phyloP scores from a whole-genome alignment of 2,329 filamentous ascomycete species.

The Berkeleyomyces rouxiae region DNA sequence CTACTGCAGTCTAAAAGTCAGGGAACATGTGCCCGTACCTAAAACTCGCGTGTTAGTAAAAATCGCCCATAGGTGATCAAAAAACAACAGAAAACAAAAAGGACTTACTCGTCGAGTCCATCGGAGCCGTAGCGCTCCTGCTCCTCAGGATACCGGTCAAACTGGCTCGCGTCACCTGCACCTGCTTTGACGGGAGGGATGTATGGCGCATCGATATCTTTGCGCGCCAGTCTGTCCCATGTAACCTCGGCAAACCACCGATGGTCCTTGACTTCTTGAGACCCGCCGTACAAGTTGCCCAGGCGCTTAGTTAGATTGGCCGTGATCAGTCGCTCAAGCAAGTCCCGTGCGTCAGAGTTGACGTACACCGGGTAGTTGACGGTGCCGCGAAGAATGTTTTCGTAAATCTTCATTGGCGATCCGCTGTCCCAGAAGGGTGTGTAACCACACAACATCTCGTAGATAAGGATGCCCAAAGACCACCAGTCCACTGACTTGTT shows the following conservation, averaged over 20 bases:
- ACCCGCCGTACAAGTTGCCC: constrained; percentile 82
- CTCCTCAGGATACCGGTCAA: constrained; percentile 96
- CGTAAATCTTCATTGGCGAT: constrained; percentile 97
- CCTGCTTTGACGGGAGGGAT: constrained; percentile 90
- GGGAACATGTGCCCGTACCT: constrained; percentile 61
- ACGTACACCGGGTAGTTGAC: constrained; percentile 97
- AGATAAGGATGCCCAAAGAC: constrained; percentile 95
- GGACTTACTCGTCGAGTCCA: constrained; percentile 67
- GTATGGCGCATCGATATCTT: constrained; percentile 96
- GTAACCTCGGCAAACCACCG: constrained; percentile 96
- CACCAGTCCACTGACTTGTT: constrained; percentile 99
- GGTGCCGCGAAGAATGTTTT: constrained; percentile 90
- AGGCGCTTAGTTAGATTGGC: constrained; percentile 86
- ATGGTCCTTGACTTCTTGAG: constrained; percentile 86
- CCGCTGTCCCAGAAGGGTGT: constrained; percentile 98
- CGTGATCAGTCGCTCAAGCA: constrained; percentile 85
- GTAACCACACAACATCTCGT: constrained; percentile 98
- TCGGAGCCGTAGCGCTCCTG: constrained; percentile 73
- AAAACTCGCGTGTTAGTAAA: constrained; percentile 1
- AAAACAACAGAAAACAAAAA: constrained; percentile 2
- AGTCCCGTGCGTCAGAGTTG: constrained; percentile 81
- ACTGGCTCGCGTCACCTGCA: constrained; percentile 88
- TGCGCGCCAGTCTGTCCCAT: constrained; percentile 84
- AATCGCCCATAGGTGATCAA: neutral
- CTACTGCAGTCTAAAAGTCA: constrained; percentile 41